Evolutionary conservation across 2,329 filamentous ascomycete genomes (phyloP), one percentile per base, ranked within the genome.

Genomic region (Endoconidiophora laricicola): DNA sequence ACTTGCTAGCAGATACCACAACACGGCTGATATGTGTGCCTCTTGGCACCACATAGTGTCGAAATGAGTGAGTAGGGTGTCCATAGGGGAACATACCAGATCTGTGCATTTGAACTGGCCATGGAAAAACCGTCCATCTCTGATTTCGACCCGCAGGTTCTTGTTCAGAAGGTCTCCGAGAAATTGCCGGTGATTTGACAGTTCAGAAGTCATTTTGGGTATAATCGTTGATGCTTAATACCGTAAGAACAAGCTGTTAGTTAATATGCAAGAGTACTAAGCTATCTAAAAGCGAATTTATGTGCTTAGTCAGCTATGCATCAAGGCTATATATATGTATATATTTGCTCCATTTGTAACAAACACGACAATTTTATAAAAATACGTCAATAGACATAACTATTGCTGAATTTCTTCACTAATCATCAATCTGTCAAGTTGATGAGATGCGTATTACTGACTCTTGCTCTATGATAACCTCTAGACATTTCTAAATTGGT

Each of bases 61-160:
- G n/a, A 36, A 24, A 22, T 43, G 43, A 71, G 14, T 18, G 16
- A 18, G 16, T 18, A 18, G 16, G 16, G 16, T 18, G 16, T 18
- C 16, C 16, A 12, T 43, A 14, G 16, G 43, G 18, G 29, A 3
- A 36, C 75, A 46, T 67, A 93, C 87, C 53, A 83, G 79, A 69
- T 98, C 91, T 26, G 88, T 95, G 69, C 91, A 98, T 66, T 93
- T 95, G 67, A 98, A 84, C 55, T 79, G 74, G 18, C 91, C 91
- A 50, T 87, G 78, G 64, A 96, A 98, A 63, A 94, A 79, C 54
- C 91, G 84, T 14, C 77, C 78, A 62, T 96, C 90, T 3, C 79
- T 84, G 12, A 83, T 85, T 58, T 83, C 76, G 49, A 96, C 69
- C 52, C 87, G 81, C 33, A 96, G 67, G 38, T 78, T 84, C 62